Percentiles rank a stretch among this genome's conserved stretches.
Conservation (phyloP, 306 rosid species). For the Sechiopsis laciniata region DNA sequence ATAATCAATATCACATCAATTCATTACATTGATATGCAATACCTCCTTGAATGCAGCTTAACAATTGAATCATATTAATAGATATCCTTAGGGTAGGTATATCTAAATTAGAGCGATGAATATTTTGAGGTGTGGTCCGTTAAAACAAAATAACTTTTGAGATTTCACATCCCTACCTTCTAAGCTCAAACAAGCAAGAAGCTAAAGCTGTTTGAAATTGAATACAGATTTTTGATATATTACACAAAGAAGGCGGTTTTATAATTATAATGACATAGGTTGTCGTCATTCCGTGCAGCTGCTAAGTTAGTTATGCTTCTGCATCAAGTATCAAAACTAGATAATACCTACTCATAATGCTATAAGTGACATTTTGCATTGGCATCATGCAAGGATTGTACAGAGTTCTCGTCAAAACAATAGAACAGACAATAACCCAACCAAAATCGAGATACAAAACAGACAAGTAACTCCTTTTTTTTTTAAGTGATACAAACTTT, state of each 20-base stretch:
- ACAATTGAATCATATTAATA: neutral
- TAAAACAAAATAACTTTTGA: neutral
- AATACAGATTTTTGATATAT: neutral
- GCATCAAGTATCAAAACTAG: neutral
- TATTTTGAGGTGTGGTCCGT: neutral
- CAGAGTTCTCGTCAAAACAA: neutral
- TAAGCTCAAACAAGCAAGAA: neutral
- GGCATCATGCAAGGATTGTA: neutral
- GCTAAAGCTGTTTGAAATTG: neutral
- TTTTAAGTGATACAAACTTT: too few species aligned
- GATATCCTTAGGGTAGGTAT: neutral
- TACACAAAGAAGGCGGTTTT: neutral
- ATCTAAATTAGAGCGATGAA: neutral
- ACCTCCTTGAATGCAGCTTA: conserved; percentile 1
- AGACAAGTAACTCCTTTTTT: too few species aligned
- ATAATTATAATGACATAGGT: neutral
- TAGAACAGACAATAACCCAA: neutral
- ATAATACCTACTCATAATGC: neutral
- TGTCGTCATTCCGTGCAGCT: neutral
- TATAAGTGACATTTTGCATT: neutral
- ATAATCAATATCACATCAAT: neutral
- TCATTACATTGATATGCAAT: neutral
- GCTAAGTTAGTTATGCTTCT: neutral
- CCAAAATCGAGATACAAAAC: too few species aligned
- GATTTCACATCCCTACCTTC: neutral